Conservation (phyloP, 148 eudicot species). For the Persicaria tinctoria region DNA sequence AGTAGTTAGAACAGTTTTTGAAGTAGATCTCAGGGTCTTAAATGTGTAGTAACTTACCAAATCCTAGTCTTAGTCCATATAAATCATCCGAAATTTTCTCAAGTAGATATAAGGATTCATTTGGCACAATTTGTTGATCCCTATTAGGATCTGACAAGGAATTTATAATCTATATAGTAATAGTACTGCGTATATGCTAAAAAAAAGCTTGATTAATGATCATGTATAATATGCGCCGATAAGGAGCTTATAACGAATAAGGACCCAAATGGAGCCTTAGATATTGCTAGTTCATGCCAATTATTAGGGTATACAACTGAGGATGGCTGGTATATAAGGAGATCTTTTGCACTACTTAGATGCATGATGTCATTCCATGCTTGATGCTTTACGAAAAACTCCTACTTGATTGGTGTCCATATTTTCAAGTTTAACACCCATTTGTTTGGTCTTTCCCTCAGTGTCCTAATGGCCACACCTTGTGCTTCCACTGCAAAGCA, state of each 20-base stretch:
- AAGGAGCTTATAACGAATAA: no score
- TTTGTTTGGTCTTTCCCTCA: conserved; percentile 10
- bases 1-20: background rate
- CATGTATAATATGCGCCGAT: no score
- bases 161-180: no score
- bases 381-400: background rate
- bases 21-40: background rate
- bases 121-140: no score
- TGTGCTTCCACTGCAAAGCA: conserved; percentile 45
- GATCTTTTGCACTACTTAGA: background rate
- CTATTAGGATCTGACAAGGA: no score
- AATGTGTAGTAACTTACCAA: background rate
- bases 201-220: no score
- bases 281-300: background rate
- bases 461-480: conserved; percentile 61
- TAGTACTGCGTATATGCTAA: no score
- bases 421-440: background rate
- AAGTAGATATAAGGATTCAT: background rate
- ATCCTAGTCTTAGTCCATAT: background rate
- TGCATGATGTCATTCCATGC: background rate
- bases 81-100: background rate
- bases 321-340: background rate
- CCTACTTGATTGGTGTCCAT: background rate
- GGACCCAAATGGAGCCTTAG: no score
- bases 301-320: background rate